A percentile compares a stretch with the other conserved stretches of the same genome.
phyloP scores from a whole-genome alignment of 352 stramenopile species.

The Phytophthora sp. region DNA sequence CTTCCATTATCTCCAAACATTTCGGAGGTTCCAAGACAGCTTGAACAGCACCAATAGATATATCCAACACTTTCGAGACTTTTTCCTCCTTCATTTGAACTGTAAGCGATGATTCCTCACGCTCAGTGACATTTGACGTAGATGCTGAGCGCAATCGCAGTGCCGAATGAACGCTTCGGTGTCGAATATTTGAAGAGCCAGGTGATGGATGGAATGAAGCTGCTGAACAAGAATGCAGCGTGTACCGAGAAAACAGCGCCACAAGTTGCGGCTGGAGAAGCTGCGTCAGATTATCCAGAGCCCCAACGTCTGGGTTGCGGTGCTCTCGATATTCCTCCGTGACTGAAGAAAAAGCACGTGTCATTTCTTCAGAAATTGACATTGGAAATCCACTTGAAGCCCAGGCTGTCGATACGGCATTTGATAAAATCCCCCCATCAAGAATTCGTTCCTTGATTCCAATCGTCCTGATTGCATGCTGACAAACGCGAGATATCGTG shows the following conservation, averaged over 20 bases:
- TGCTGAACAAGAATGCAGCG: slow-evolving; percentile 48
- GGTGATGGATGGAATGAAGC: slow-evolving; percentile 29
- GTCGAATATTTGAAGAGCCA: slow-evolving; percentile 35
- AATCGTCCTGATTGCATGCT: slow-evolving; percentile 41
- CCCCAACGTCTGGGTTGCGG: slow-evolving; percentile 45
- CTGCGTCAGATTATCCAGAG: slow-evolving; percentile 50
- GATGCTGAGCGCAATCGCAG: slow-evolving; percentile 54
- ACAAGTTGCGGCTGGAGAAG: slow-evolving; percentile 52
- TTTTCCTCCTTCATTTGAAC: slow-evolving; percentile 16
- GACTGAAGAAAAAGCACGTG: slow-evolving; percentile 22
- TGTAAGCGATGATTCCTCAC: neutral
- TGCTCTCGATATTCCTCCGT: slow-evolving; percentile 46
- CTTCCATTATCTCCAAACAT: slow-evolving; percentile 36
- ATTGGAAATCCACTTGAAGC: slow-evolving; percentile 23
- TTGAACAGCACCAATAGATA: slow-evolving; percentile 40
- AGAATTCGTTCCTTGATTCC: slow-evolving; percentile 58
- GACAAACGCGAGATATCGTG: slow-evolving; percentile 39
- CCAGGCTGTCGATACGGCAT: slow-evolving; percentile 45
- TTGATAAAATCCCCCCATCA: slow-evolving; percentile 45
- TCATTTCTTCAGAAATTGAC: slow-evolving; percentile 32
- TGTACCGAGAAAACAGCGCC: slow-evolving; percentile 40
- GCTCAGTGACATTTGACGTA: slow-evolving; percentile 18
- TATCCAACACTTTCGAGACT: slow-evolving; percentile 40
- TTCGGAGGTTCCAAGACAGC: slow-evolving; percentile 35
- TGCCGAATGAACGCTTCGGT: slow-evolving; percentile 68